Conservation (phyloP, 352 stramenopile species). For the Pythium rishiriense region DNA sequence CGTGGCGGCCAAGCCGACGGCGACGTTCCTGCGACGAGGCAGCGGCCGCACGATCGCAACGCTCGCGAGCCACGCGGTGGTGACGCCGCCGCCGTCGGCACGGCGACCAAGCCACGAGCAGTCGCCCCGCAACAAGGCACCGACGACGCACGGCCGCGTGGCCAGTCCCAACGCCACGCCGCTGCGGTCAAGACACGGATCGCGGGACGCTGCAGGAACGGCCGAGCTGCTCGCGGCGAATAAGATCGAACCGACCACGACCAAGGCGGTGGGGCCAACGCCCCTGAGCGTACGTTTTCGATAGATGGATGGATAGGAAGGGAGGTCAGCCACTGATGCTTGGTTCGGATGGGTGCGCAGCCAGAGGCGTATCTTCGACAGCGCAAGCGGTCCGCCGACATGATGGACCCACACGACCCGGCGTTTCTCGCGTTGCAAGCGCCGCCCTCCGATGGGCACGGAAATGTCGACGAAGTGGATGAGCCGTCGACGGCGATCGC, state of each 20-base stretch:
- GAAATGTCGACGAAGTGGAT: slow-evolving; percentile 19
- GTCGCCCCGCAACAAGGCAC: background rate
- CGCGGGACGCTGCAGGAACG: background rate
- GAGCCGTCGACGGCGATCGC: slow-evolving; percentile 10
- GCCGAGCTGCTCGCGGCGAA: background rate
- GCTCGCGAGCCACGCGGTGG: slow-evolving; percentile 4
- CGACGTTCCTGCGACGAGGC: slow-evolving; percentile 19
- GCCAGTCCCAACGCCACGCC: background rate
- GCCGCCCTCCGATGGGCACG: background rate
- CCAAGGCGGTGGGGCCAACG: background rate
- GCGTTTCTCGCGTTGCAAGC: background rate
- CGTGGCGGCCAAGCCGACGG: background rate
- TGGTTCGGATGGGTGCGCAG: slow-evolving; percentile 4
- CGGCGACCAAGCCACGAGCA: slow-evolving; percentile 12
- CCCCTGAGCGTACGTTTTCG: slow-evolving; percentile 10
- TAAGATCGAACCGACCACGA: background rate
- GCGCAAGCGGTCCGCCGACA: slow-evolving; percentile 28
- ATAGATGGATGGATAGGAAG: background rate
- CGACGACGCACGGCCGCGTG: background rate
- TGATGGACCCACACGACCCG: slow-evolving; percentile 21
- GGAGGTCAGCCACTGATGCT: background rate
- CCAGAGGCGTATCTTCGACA: slow-evolving; percentile 19
- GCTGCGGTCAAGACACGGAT: slow-evolving; percentile 4
- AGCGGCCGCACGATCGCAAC: slow-evolving; percentile 28
- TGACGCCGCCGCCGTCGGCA: slow-evolving; percentile 4